phyloP scores from a whole-genome alignment of 2,329 filamentous ascomycete species.

The Ceratocystis eucalypticola region DNA sequence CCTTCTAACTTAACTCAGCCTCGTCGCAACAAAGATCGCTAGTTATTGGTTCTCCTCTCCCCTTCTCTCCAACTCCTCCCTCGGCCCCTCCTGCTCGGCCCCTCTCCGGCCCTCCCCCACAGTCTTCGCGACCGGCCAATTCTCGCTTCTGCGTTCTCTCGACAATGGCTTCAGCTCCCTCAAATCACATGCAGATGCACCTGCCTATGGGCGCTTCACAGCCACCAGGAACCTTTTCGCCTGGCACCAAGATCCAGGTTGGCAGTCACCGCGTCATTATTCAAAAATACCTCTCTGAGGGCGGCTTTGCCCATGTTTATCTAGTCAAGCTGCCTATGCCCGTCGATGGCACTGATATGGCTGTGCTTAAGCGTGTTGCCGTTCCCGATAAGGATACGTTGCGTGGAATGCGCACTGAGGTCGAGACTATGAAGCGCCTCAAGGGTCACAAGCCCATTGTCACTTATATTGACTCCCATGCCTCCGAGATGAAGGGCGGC shows the following conservation, averaged over 20 bases:
- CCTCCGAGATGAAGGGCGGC: constrained; percentile 79
- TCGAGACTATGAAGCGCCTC: constrained; percentile 99
- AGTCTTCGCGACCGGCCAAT: background rate
- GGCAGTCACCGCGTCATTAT: constrained; percentile 86
- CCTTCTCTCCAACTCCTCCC: background rate
- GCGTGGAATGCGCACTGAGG: constrained; percentile 92
- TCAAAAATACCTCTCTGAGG: constrained; percentile 94
- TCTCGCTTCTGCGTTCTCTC: background rate
- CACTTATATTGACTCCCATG: constrained; percentile 96
- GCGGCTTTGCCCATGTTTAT: constrained; percentile 96
- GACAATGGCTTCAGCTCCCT: constrained; percentile 14
- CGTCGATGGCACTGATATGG: constrained; percentile 63
- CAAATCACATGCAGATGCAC: constrained; percentile 18
- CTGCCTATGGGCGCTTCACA: constrained; percentile 31
- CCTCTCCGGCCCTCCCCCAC: background rate
- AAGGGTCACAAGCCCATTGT: constrained; percentile 95
- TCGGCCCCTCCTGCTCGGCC: background rate
- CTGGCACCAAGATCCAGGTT: constrained; percentile 93
- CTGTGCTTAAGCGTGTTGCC: constrained; percentile 86
- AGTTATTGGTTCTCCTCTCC: background rate
- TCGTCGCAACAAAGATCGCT: background rate
- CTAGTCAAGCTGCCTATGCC: constrained; percentile 74
- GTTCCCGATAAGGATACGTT: constrained; percentile 92
- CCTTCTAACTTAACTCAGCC: background rate
- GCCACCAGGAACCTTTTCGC: constrained; percentile 75